Conservation (phyloP, 176 grass and related monocot genomes). For the Avena atlantica region DNA sequence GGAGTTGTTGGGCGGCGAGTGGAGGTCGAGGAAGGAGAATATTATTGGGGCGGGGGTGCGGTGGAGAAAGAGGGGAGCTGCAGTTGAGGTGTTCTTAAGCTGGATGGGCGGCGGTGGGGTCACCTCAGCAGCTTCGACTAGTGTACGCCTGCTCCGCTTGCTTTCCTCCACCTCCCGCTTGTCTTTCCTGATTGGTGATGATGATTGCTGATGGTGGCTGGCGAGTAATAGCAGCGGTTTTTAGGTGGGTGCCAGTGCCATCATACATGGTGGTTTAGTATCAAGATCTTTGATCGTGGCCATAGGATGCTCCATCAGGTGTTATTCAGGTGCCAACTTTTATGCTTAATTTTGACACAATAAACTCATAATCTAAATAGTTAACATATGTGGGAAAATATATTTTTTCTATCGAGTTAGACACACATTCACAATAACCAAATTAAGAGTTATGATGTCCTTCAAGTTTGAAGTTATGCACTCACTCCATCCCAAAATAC, state of each 20-base stretch:
- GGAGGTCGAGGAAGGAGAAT: neutral
- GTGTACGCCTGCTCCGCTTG: neutral
- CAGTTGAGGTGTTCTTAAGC: constrained; percentile 9
- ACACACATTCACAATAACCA: neutral
- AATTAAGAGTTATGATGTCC: neutral
- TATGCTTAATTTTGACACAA: neutral
- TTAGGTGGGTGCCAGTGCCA: neutral
- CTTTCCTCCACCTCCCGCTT: neutral
- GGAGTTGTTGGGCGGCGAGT: neutral
- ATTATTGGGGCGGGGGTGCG: constrained; percentile 29
- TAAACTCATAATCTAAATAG: neutral
- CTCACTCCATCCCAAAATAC: no score
- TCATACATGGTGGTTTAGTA: neutral
- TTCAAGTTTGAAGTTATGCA: neutral
- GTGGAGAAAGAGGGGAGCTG: neutral
- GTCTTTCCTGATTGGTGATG: neutral
- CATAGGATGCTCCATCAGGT: neutral
- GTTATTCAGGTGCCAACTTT: neutral
- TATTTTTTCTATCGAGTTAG: neutral
- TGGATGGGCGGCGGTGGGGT: constrained; percentile 13
- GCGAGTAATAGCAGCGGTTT: neutral
- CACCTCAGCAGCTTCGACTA: neutral
- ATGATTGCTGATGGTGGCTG: neutral
- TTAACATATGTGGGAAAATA: neutral
- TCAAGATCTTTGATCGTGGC: neutral